Base-by-base conservation (phyloP, 2,329 filamentous ascomycete genomes). In the Claviceps monticola region DNA sequence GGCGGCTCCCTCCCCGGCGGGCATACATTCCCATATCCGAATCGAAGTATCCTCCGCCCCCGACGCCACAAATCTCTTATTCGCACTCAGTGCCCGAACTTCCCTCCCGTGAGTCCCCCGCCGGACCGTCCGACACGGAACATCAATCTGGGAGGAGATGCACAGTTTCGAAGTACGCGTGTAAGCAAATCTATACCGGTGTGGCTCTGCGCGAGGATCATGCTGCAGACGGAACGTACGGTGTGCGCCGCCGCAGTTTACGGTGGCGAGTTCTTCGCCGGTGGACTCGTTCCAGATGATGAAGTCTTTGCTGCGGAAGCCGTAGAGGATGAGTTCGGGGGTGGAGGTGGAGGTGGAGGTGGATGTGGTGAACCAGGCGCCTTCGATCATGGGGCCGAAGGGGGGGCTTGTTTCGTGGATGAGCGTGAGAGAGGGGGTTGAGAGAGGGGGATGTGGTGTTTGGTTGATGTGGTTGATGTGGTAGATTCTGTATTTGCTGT, bases 161-260 rank as follows among this genome's bases (percentile, higher is more conserved):
- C 67, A 68, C 48, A 78, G 66, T 52, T 66, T 68, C 2, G 80
- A 78, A 5, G 82, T 80, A 64, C 87, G 83, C 3, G 84, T 91
- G 76, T 86, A 96, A 0, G 86, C 75, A 54, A 95, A 82, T 23
- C 72, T 67, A 43, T 74, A 59, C 0, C 59, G 61, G 16, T 64
- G 63, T 7, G 60, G 55, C 16, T 71, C 55, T 57, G 50, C 51
- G 62, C 56, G 62, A 55, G 53, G 4, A 26, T 26, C 16, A 26
- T 46, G 44, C 26, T 55, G 55, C 49, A 69, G 56, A n/a, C 79
- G 76, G 74, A 88, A 96, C 36, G 77, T 82, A 51, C 91, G 79
- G 62, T 95, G 88, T 0, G 82, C 83, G 37, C 91, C 91, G 51
- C 90, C 91, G 62, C 91, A 96, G 48, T 89, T 82, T 34, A 95